Conservation (phyloP, 805 yeast species). For the Nakazawaea peltata region DNA sequence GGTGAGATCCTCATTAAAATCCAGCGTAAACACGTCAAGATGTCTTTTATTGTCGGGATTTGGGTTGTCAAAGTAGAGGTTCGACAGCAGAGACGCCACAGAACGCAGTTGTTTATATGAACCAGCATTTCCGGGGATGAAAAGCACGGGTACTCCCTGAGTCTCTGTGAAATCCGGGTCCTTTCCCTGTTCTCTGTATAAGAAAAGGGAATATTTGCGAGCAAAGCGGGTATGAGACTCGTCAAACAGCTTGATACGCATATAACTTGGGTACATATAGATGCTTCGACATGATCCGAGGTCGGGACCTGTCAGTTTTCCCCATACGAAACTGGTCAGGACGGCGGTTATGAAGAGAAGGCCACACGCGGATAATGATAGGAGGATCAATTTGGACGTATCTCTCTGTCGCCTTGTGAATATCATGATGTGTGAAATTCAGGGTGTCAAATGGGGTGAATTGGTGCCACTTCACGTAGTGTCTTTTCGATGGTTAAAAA, state of each 20-base stretch:
- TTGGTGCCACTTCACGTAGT: too few species aligned
- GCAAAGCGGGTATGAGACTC: conserved; percentile 62
- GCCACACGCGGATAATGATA: conserved; percentile 2
- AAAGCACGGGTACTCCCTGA: conserved; percentile 77
- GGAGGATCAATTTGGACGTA: background rate
- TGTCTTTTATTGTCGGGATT: conserved; percentile 20
- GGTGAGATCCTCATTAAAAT: conserved; percentile 92
- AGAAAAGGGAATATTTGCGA: conserved; percentile 72
- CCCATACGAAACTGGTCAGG: conserved; percentile 4
- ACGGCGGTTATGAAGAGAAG: conserved; percentile 9
- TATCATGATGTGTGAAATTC: too few species aligned
- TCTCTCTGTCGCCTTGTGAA: too few species aligned
- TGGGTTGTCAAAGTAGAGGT: conserved; percentile 34
- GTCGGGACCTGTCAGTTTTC: conserved; percentile 7
- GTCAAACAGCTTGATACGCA: conserved; percentile 67
- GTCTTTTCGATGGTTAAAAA: too few species aligned
- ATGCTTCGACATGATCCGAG: conserved; percentile 49
- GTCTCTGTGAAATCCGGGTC: conserved; percentile 45
- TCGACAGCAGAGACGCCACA: conserved; percentile 77
- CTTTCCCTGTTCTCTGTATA: conserved; percentile 77
- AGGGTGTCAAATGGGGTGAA: too few species aligned
- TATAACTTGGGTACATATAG: conserved; percentile 81
- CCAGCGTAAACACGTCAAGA: conserved; percentile 84
- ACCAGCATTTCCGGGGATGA: conserved; percentile 98
- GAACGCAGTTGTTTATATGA: conserved; percentile 85